These are phyloP conservation scores for Diaporthe sp. DNA, from an alignment of 2,329 filamentous ascomycete species.

Conservation along the genomic window DNA sequence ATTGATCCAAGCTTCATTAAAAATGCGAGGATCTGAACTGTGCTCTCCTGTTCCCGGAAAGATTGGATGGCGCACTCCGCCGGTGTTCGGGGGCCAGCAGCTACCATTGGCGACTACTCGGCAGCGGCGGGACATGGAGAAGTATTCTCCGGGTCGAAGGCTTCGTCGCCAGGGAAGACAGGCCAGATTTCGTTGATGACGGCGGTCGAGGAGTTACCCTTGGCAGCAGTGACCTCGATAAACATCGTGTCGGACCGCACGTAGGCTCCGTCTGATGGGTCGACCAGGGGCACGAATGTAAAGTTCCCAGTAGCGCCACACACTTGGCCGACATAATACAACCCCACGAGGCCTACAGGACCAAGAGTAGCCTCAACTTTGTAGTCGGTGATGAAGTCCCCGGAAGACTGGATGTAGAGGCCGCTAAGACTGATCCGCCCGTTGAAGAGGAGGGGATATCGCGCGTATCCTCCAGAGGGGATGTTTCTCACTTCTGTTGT, in stretches of 20 bases:
- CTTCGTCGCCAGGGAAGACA: neutral
- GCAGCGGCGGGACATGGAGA: neutral
- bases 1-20: too few relatives aligned
- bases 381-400: slow-evolving; percentile 13
- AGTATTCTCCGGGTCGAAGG: neutral
- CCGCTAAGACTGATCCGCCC: neutral
- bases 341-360: neutral
- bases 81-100: too few relatives aligned
- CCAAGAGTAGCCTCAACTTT: neutral
- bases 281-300: neutral
- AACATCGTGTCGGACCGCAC: neutral
- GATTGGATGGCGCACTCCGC: too few relatives aligned
- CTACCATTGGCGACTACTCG: neutral
- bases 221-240: neutral
- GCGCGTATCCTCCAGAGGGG: neutral
- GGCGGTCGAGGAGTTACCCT: neutral
- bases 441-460: slow-evolving; percentile 1
- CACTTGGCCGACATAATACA: neutral
- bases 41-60: neutral
- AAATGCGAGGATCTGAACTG: too few relatives aligned
- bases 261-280: neutral
- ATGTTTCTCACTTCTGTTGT: neutral
- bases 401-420: neutral
- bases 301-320: slow-evolving; percentile 15
- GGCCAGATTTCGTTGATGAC: slow-evolving; percentile 12